Evolutionary conservation across 169 alveolate species (phyloP).

Genomic region (Plasmodium ovale): DNA sequence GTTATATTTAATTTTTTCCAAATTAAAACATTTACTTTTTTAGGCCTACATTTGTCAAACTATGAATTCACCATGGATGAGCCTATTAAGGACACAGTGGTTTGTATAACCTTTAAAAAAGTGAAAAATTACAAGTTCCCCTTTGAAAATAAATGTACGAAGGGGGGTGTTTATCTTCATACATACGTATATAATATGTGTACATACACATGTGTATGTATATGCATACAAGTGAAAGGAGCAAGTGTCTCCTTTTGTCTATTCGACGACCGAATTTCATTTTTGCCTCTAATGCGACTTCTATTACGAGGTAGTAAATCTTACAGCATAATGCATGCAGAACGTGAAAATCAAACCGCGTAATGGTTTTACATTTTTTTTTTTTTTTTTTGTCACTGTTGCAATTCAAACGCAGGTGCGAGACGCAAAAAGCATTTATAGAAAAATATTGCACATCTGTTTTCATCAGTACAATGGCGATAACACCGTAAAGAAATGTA

Average conservation of each 20-base stretch:
- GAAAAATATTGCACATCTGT: constrained; percentile 42
- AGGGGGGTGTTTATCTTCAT: too few relatives aligned
- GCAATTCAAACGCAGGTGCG: constrained; percentile 26
- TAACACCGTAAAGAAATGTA: constrained; percentile 64
- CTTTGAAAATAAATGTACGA: not conserved
- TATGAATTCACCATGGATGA: constrained; percentile 72
- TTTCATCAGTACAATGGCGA: constrained; percentile 67
- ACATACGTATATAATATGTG: too few relatives aligned
- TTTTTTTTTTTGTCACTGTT: constrained; percentile 2
- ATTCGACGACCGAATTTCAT: not conserved
- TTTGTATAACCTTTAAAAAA: constrained; percentile 4
- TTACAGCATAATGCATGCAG: too few relatives aligned
- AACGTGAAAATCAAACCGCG: not conserved
- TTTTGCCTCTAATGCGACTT: not conserved
- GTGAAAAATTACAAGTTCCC: not conserved
- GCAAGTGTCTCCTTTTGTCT: not conserved
- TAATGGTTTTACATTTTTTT: constrained; percentile 1
- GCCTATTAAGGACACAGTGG: constrained; percentile 67
- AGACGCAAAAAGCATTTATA: constrained; percentile 55
- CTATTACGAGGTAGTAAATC: not conserved
- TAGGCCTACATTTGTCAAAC: constrained; percentile 15
- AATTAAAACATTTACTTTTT: too few relatives aligned
- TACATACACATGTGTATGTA: not conserved
- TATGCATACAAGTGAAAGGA: not conserved
- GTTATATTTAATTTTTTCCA: too few relatives aligned